These are phyloP conservation scores for Blastomyces silverae DNA, from an alignment of 2,329 filamentous ascomycete species.

Conservation along the genomic window DNA sequence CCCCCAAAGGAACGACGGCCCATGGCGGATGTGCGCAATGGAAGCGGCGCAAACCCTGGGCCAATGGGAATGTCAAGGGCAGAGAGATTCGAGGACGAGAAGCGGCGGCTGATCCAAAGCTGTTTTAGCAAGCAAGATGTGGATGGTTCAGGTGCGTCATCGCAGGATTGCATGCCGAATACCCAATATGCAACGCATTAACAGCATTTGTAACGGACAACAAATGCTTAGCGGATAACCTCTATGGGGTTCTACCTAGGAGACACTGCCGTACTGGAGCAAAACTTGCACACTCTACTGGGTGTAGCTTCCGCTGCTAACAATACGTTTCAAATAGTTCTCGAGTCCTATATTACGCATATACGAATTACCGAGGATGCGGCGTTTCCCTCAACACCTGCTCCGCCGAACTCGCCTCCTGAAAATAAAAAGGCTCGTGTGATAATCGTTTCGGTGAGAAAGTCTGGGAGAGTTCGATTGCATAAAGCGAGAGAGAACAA, in stretches of 20 bases:
- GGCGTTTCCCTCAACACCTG: slow-evolving; percentile 71
- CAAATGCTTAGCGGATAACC: slow-evolving; percentile 2
- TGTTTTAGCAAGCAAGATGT: slow-evolving; percentile 87
- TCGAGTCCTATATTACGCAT: slow-evolving; percentile 98
- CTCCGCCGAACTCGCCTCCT: slow-evolving; percentile 67
- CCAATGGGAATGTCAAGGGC: slow-evolving; percentile 47
- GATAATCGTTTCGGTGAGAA: slow-evolving; percentile 88
- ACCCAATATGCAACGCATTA: not conserved
- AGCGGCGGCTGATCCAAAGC: slow-evolving; percentile 85
- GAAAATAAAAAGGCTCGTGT: slow-evolving; percentile 79
- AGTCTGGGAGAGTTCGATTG: slow-evolving; percentile 85
- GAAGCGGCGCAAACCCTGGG: slow-evolving; percentile 25
- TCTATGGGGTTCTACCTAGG: not conserved
- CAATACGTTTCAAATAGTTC: slow-evolving; percentile 31
- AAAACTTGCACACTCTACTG: not conserved
- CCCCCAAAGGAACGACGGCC: slow-evolving; percentile 31
- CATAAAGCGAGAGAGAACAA: slow-evolving; percentile 96
- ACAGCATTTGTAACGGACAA: not conserved
- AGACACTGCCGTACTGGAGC: not conserved
- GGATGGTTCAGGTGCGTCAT: slow-evolving; percentile 69
- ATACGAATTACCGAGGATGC: slow-evolving; percentile 85
- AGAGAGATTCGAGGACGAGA: slow-evolving; percentile 94
- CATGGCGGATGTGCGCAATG: slow-evolving; percentile 32
- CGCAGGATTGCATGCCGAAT: not conserved
- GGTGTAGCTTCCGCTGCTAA: slow-evolving; percentile 20